Conservation (phyloP, 257 asterid species). For the Solanum paucissectum region DNA sequence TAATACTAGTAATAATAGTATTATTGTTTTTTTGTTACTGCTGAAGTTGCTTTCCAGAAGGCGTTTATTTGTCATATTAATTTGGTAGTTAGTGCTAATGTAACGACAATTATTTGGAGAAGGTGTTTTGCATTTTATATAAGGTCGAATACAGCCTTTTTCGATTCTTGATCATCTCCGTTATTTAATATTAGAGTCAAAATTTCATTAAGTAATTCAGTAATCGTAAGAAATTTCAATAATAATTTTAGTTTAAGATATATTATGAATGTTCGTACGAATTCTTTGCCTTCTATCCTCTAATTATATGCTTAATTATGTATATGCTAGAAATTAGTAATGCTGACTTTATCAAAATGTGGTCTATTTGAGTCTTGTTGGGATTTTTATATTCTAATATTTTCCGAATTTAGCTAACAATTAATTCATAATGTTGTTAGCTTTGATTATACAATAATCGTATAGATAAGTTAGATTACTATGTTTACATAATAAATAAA, state of each 20-base stretch:
- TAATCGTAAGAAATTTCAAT: not conserved
- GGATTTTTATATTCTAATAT: not conserved
- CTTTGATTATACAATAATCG: not conserved
- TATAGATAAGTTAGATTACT: not conserved
- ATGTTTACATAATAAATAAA: not conserved
- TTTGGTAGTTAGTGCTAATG: not conserved
- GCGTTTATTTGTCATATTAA: not conserved
- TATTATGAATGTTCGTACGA: not conserved
- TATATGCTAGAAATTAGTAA: not conserved
- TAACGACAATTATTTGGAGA: not conserved
- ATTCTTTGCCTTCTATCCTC: not conserved
- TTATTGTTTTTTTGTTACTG: not conserved
- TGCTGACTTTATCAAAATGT: not conserved
- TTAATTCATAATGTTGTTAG: not conserved
- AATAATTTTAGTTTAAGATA: not conserved
- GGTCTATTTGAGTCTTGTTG: not conserved
- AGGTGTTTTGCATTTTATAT: not conserved
- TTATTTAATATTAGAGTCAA: accelerated
- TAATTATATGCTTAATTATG: not conserved
- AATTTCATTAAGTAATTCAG: not conserved
- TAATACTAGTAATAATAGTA: not conserved
- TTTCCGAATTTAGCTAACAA: not conserved
- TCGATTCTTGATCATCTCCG: slow-evolving; percentile 1
- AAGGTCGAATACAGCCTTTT: slow-evolving; percentile 19
- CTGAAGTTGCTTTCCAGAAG: not conserved